phyloP scores from a whole-genome alignment of 2,329 filamentous ascomycete species.

The Colletotrichum gigasporum region DNA sequence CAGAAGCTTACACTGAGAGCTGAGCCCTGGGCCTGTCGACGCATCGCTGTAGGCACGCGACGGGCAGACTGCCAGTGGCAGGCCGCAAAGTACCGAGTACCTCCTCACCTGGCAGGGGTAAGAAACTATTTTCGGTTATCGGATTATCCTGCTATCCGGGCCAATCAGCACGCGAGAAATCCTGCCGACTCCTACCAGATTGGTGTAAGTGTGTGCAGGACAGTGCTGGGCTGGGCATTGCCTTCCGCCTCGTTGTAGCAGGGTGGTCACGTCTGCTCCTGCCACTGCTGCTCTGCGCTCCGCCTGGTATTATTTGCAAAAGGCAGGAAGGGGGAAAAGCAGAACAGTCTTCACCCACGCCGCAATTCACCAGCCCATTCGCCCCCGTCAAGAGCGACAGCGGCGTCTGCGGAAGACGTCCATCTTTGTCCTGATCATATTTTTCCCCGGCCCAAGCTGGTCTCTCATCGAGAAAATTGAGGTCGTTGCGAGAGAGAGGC shows the following conservation, averaged over 20 bases:
- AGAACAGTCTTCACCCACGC: conserved; percentile 22
- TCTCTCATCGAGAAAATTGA: conserved; percentile 22
- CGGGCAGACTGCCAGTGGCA: conserved; percentile 12
- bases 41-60: too few species aligned
- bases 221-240: conserved; percentile 32
- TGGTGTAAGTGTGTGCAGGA: conserved; percentile 37
- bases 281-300: conserved; percentile 23
- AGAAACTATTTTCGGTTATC: conserved; percentile 33
- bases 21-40: too few species aligned
- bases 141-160: conserved; percentile 41
- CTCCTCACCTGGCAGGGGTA: conserved; percentile 11
- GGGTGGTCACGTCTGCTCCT: conserved; percentile 32
- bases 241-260: conserved; percentile 32
- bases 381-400: conserved; percentile 16
- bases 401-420: conserved; percentile 7
- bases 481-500: conserved; percentile 18
- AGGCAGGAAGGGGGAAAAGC: conserved; percentile 30
- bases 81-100: conserved; percentile 15
- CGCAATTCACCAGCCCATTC: conserved; percentile 17
- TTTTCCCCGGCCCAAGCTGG: conserved; percentile 5
- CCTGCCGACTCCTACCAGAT: conserved; percentile 36
- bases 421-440: conserved; percentile 3
- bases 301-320: conserved; percentile 32
- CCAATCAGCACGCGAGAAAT: conserved; percentile 37
- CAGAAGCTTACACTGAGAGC: conserved; percentile 20